phyloP scores from a whole-genome alignment of 129 eudicot species.

The Artemisia argyi region DNA sequence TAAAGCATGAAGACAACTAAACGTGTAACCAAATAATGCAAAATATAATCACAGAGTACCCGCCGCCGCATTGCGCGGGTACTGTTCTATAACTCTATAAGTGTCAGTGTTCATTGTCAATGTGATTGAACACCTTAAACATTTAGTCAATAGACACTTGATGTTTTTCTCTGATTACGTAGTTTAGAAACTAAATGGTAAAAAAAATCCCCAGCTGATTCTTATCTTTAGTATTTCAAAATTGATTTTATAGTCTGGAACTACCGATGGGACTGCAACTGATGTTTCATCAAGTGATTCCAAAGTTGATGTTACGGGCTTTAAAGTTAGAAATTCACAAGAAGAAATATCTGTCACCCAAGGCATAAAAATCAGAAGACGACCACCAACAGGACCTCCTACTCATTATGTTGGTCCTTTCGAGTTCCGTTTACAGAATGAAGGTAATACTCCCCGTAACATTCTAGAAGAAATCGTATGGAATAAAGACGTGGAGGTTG shows the following conservation, averaged over 20 bases:
- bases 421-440: conserved; percentile 73
- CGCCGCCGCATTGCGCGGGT: too few species aligned
- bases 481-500: conserved; percentile 82
- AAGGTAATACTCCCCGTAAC: conserved; percentile 83
- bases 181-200: too few species aligned
- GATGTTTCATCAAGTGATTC: conserved; percentile 35
- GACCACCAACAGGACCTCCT: conserved; percentile 87
- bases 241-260: conserved; percentile 40
- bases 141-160: too few species aligned
- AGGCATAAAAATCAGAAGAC: conserved; percentile 76
- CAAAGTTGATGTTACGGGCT: conserved; percentile 44
- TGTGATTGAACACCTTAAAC: too few species aligned
- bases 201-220: neutral
- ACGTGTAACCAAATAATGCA: too few species aligned
- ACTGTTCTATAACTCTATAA: too few species aligned
- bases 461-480: conserved; percentile 91
- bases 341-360: conserved; percentile 24
- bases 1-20: too few species aligned
- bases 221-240: neutral
- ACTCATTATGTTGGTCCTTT: conserved; percentile 84
- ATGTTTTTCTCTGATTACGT: too few species aligned
- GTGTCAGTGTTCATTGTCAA: too few species aligned
- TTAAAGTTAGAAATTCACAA: conserved; percentile 37
- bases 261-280: conserved; percentile 41
- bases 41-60: too few species aligned